Base-by-base conservation (phyloP, 2,329 filamentous ascomycete species). In the Sclerotinia spermophila region DNA sequence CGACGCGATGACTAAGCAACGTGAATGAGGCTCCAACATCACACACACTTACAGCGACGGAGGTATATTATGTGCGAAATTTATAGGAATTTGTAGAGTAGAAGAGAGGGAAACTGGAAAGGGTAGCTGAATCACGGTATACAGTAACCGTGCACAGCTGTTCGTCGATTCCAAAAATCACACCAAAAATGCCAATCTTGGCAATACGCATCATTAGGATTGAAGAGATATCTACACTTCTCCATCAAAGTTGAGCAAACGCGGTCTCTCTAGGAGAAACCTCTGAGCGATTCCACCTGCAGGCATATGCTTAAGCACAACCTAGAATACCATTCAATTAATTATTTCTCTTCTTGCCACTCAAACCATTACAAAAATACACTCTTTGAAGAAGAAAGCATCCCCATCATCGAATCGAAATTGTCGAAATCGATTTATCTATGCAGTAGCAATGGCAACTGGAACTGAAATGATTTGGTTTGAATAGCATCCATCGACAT, bases 401-500 rank as follows among this genome's bases (percentile, higher is more conserved):
- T 21, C 3, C 1, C 45, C 35, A 40, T 27, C 19, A 48, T 65
- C 30, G 4, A 38, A 48, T n/a, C 7, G 30, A 51, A n/a, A 38
- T 24, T 21, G 2, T 4, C 38, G 45, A n/a, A 53, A 40, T 27
- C 24, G 17, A 24, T 27, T 2, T 1, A 55, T 55, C 33, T 69
- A 69, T 48, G 56, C 67, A 10, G 58, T 40, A 10, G 44, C 56
- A 0, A 30, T n/a, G 8, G 19, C 45, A 21, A 69, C 35, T 2
- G 42, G 58, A 42, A 66, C 6, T 2, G 68, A 33, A 21, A 70
- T 70, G 21, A 38, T 58, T 66, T 70, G 68, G 60, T 66, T 58
- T 2, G 68, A 70, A 33, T 27, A 67, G 8, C 69, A 70, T 70
- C 69, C 69, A 67, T 70, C 68, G 19, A 60, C 38, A 13, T 59